Conservation (phyloP, 1,139 yeast genomes). For the Sporopachydermia cereana region DNA sequence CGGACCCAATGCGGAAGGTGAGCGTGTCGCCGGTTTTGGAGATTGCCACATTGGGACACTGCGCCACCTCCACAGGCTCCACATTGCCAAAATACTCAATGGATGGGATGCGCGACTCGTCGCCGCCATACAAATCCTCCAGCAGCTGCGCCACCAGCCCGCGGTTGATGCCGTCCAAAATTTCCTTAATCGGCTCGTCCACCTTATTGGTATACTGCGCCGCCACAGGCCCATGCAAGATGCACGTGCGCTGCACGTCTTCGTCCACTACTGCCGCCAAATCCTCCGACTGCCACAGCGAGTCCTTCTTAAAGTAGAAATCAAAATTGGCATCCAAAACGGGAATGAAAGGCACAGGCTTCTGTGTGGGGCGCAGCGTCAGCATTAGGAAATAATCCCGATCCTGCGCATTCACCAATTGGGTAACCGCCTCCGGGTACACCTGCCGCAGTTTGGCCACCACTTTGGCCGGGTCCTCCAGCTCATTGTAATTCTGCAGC, state of each 20-base stretch:
- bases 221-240: constrained; percentile 96
- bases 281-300: constrained; percentile 97
- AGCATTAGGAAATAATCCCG: constrained; percentile 82
- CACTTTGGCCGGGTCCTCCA: constrained; percentile 54
- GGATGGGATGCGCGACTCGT: constrained; percentile 61
- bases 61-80: constrained; percentile 15
- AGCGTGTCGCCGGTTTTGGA: constrained; percentile 28
- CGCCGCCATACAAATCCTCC: constrained; percentile 59
- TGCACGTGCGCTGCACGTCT: constrained; percentile 97
- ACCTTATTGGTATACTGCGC: constrained; percentile 82
- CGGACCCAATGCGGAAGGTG: constrained; percentile 41
- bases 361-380: constrained; percentile 77
- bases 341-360: constrained; percentile 97
- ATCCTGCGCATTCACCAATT: constrained; percentile 90
- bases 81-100: constrained; percentile 81
- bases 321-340: constrained; percentile 89
- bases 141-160: constrained; percentile 72
- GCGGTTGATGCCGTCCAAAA: constrained; percentile 78
- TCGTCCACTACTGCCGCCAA: constrained; percentile 91
- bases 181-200: constrained; percentile 85
- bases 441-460: constrained; percentile 48
- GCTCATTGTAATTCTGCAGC: constrained; percentile 59
- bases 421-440: constrained; percentile 65
- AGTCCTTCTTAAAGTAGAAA: constrained; percentile 94
- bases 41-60: constrained; percentile 23